Conservation (phyloP, 768 basidiomycete genomes). For the Lactifluus echinatus region DNA sequence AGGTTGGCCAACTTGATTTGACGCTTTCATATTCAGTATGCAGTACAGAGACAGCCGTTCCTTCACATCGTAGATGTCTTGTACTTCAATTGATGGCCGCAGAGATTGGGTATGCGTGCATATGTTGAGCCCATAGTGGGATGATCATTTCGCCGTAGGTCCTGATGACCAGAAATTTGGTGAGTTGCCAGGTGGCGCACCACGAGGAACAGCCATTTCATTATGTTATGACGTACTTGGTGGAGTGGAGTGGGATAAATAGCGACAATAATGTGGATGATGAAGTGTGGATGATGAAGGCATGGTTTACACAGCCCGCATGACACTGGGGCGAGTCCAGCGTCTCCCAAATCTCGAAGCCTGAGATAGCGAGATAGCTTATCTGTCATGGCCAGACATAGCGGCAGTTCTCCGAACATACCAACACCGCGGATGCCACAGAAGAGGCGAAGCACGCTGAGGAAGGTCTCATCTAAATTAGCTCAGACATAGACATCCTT, state of each 20-base stretch:
- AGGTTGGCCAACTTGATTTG: too few relatives aligned
- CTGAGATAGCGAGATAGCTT: not conserved
- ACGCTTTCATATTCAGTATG: too few relatives aligned
- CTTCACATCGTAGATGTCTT: not conserved
- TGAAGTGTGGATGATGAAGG: not conserved
- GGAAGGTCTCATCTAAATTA: not conserved
- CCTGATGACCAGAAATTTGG: not conserved
- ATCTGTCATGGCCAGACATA: too few relatives aligned
- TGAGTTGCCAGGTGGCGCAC: not conserved
- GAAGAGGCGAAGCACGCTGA: not conserved
- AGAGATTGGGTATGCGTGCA: not conserved
- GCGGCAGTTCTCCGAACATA: too few relatives aligned
- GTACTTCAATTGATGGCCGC: not conserved
- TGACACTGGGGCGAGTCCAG: not conserved
- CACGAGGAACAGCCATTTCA: not conserved
- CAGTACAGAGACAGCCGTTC: too few relatives aligned
- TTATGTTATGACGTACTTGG: not conserved
- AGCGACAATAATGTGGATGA: not conserved
- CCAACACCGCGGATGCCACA: too few relatives aligned
- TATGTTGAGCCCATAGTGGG: not conserved
- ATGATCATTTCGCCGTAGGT: not conserved
- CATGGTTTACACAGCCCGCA: not conserved
- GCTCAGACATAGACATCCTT: too few relatives aligned
- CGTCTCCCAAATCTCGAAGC: not conserved
- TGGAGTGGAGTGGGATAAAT: not conserved